Conservation (phyloP, 257 asterid species). For the Solanum rostratum region DNA sequence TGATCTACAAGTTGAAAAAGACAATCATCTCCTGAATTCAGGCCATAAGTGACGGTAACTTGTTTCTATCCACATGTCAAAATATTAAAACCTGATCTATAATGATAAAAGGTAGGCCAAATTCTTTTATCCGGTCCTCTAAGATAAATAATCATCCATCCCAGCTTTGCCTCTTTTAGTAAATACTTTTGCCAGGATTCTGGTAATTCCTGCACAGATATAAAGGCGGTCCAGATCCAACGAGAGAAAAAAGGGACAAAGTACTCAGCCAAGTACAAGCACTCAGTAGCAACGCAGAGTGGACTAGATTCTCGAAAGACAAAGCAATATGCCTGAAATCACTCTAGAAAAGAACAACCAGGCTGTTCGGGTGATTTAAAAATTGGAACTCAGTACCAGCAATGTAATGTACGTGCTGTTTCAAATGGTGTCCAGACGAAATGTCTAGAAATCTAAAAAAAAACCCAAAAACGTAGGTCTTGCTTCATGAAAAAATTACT, state of each 20-base stretch:
- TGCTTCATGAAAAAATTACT: neutral
- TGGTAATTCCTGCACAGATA: constrained; percentile 2
- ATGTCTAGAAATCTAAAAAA: neutral
- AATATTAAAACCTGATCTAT: neutral
- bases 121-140: neutral
- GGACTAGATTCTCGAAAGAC: neutral
- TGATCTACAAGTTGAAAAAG: neutral
- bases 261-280: neutral
- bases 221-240: neutral
- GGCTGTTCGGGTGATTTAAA: neutral
- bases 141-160: neutral
- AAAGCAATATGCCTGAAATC: neutral
- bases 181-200: neutral
- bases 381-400: neutral
- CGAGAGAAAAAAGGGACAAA: neutral
- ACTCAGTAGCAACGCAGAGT: neutral
- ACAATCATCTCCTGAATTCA: constrained; percentile 4
- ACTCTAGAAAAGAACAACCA: neutral
- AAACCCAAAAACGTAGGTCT: neutral
- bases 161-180: neutral
- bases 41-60: neutral
- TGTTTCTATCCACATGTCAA: neutral
- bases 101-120: neutral
- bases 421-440: neutral
- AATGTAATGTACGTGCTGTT: neutral